Evolutionary conservation across 2,329 filamentous ascomycete genomes (phyloP).

Genomic region (Annulohypoxylon truncatum): DNA sequence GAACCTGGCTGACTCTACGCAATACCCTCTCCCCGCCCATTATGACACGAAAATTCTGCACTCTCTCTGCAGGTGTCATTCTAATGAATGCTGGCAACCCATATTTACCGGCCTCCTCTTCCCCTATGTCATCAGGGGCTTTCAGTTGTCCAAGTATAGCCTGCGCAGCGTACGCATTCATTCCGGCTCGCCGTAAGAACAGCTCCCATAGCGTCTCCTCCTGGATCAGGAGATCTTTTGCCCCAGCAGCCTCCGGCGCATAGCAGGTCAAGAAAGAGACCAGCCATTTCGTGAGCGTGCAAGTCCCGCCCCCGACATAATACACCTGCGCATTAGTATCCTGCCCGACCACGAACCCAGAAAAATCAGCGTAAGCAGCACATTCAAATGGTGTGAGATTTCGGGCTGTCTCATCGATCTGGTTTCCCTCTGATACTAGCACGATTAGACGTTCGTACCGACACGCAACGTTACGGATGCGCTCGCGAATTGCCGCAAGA

Average conservation of each 20-base stretch:
- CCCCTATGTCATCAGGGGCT: slow-evolving; percentile 42
- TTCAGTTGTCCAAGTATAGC: slow-evolving; percentile 65
- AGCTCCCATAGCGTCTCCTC: slow-evolving; percentile 76
- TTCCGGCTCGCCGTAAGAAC: slow-evolving; percentile 71
- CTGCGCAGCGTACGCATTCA: slow-evolving; percentile 80
- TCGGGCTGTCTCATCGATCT: slow-evolving; percentile 55
- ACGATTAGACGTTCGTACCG: slow-evolving; percentile 77
- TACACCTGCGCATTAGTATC: slow-evolving; percentile 54
- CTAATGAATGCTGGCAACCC: slow-evolving; percentile 67
- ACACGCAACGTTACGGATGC: slow-evolving; percentile 62
- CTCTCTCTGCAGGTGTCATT: slow-evolving; percentile 64
- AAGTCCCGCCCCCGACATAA: slow-evolving; percentile 63
- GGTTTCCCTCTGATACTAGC: slow-evolving; percentile 69
- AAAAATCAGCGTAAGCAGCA: slow-evolving; percentile 61
- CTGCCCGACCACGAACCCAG: slow-evolving; percentile 60
- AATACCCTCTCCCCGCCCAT: slow-evolving; percentile 67
- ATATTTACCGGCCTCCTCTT: slow-evolving; percentile 42
- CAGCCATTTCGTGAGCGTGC: slow-evolving; percentile 66
- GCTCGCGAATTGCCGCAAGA: slow-evolving; percentile 63
- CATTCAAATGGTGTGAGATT: slow-evolving; percentile 56
- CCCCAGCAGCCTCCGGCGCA: slow-evolving; percentile 43
- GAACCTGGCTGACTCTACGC: slow-evolving; percentile 58
- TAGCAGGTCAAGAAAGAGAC: slow-evolving; percentile 62
- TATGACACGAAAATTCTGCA: slow-evolving; percentile 60
- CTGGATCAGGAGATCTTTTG: slow-evolving; percentile 55